Conservation (phyloP, 305 asterid genomes). For the Coffea humblotiana region DNA sequence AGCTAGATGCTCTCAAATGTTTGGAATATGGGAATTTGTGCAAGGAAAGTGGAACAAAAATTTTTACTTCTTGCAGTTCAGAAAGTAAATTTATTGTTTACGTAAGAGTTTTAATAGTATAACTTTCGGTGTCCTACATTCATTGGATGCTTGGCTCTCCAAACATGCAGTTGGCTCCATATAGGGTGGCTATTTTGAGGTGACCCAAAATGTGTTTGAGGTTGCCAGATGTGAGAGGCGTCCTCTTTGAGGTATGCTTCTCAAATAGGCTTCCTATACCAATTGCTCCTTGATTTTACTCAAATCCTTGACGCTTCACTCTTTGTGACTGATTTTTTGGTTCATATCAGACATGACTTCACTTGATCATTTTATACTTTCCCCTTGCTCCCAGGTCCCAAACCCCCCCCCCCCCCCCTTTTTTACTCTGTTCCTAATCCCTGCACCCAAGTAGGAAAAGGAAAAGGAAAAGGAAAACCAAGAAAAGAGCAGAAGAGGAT, state of each 20-base stretch:
- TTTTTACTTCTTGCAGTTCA: slow-evolving; percentile 32
- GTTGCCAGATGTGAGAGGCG: slow-evolving; percentile 70
- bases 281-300: slow-evolving; percentile 34
- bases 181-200: slow-evolving; percentile 61
- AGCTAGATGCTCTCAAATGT: slow-evolving; percentile 55
- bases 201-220: slow-evolving; percentile 56
- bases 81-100: slow-evolving; percentile 25
- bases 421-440: background rate
- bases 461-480: background rate
- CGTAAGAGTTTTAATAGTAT: slow-evolving; percentile 25
- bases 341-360: background rate
- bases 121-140: slow-evolving; percentile 34
- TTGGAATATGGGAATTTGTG: slow-evolving; percentile 46
- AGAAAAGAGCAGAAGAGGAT: background rate
- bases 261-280: slow-evolving; percentile 47
- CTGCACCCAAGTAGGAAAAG: background rate
- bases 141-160: slow-evolving; percentile 57
- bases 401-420: background rate
- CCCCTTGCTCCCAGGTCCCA: background rate
- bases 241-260: slow-evolving; percentile 93
- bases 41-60: slow-evolving; percentile 41
- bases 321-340: slow-evolving; percentile 19
- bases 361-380: background rate
- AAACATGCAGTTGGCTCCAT: slow-evolving; percentile 71
- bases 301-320: slow-evolving; percentile 12